Conservation (phyloP, 129 eudicot species). For the Logfia minima region DNA sequence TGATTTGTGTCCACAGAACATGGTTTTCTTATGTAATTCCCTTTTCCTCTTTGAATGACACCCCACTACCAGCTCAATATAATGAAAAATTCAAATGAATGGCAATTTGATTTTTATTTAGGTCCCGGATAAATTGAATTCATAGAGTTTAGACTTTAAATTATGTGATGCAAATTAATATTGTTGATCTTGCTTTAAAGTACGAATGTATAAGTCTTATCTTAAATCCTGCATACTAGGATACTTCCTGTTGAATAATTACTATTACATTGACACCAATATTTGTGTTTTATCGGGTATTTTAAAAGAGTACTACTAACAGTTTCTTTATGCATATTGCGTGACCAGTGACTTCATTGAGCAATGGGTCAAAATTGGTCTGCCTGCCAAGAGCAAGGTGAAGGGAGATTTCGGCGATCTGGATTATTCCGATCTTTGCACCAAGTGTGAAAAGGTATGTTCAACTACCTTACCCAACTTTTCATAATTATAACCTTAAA, state of each 20-base stretch:
- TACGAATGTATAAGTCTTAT: neutral
- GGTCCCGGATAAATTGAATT: neutral
- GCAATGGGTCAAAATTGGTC: conserved; percentile 88
- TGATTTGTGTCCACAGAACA: conserved; percentile 24
- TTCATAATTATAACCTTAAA: neutral
- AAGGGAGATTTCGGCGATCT: conserved; percentile 38
- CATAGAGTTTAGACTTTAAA: neutral
- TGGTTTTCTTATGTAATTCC: conserved; percentile 1
- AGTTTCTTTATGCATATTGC: conserved; percentile 7
- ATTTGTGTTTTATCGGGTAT: neutral
- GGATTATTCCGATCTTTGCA: conserved; percentile 56
- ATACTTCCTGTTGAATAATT: neutral
- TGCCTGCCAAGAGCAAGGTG: conserved; percentile 77
- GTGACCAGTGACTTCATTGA: conserved; percentile 77
- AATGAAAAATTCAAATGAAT: neutral
- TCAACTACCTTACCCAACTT: neutral
- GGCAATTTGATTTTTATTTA: neutral
- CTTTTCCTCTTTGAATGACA: conserved; percentile 6
- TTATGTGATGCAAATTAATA: neutral
- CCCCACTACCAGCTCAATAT: conserved; percentile 4
- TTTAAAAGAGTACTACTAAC: conserved; percentile 1
- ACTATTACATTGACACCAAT: neutral
- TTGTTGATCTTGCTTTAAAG: neutral
- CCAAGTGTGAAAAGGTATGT: conserved; percentile 71
- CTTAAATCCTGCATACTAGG: neutral